These are phyloP conservation scores for Barbarea vulgaris DNA, from an alignment of 345 rosid species.

Conservation along the genomic window DNA sequence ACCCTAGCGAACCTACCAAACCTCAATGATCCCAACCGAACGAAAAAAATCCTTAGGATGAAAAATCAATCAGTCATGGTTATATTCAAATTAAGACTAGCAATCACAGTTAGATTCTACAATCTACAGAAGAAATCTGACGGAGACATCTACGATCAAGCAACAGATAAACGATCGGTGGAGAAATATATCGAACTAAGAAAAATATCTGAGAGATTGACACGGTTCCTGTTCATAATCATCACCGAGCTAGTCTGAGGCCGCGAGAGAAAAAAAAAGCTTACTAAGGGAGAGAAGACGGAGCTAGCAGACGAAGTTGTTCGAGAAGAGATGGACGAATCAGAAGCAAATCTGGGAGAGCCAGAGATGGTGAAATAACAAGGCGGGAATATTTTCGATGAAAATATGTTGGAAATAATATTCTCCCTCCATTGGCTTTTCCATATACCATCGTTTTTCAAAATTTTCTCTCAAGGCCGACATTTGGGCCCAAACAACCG, in stretches of 20 bases:
- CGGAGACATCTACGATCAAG: background rate
- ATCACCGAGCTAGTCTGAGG: background rate
- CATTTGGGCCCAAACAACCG: constrained; percentile 8
- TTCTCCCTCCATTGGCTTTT: constrained; percentile 29
- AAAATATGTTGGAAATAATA: background rate
- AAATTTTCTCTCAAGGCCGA: background rate
- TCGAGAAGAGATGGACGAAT: background rate
- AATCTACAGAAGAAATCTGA: background rate
- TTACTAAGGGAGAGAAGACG: background rate
- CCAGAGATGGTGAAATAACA: constrained; percentile 15
- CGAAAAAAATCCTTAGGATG: background rate
- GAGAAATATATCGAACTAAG: background rate
- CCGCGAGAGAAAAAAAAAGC: background rate
- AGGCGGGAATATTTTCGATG: constrained; percentile 27
- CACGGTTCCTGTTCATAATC: background rate
- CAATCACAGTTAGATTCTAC: background rate
- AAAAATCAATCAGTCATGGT: background rate
- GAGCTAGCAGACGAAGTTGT: background rate
- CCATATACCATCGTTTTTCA: background rate
- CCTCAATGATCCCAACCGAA: constrained; percentile 7
- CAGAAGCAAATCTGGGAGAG: background rate
- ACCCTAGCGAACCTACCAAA: constrained; percentile 27
- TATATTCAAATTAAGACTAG: background rate
- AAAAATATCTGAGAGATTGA: background rate
- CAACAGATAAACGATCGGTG: background rate